A percentile compares a stretch with the other conserved stretches of the same genome.
Conservation (phyloP, 2,329 filamentous ascomycete genomes). For the Aspergillus neoniger region DNA sequence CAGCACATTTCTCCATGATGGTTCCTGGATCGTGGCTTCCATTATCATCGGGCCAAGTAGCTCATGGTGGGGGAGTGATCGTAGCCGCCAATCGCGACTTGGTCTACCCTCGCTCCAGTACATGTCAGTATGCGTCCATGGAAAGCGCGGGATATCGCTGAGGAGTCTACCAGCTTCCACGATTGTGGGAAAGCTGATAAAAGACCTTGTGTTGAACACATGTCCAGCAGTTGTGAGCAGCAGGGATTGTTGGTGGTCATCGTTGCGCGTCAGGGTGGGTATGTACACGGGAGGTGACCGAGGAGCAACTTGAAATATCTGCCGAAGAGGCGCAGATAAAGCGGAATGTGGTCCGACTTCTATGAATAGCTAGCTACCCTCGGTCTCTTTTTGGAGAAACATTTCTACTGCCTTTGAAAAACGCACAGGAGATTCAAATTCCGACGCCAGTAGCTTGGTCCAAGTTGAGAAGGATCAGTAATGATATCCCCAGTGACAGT, state of each 20-base stretch:
- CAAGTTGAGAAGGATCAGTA: neutral
- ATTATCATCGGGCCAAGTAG: conserved; percentile 26
- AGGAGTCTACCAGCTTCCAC: conserved; percentile 11
- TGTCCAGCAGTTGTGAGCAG: conserved; percentile 26
- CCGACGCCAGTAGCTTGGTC: conserved; percentile 11
- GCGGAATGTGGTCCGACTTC: conserved; percentile 42
- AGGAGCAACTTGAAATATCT: conserved; percentile 14
- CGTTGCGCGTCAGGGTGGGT: conserved; percentile 7
- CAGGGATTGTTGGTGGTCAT: conserved; percentile 17
- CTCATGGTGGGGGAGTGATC: conserved; percentile 29
- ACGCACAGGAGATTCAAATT: conserved; percentile 26
- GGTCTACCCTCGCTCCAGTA: conserved; percentile 26
- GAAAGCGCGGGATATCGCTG: conserved; percentile 26
- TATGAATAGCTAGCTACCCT: conserved; percentile 22
- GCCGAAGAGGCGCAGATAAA: conserved; percentile 32
- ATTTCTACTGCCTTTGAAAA: conserved; percentile 19
- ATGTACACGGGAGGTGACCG: conserved; percentile 5
- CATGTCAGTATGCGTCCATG: conserved; percentile 24
- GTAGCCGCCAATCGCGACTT: conserved; percentile 23
- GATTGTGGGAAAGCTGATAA: conserved; percentile 2
- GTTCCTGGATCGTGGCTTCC: conserved; percentile 27
- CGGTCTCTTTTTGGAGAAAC: neutral
- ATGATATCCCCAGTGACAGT: neutral
- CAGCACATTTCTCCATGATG: conserved; percentile 33
- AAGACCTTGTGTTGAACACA: neutral